These are phyloP conservation scores for Oenanthe sinensis DNA, from an alignment of 129 eudicot genomes.

Conservation along the genomic window DNA sequence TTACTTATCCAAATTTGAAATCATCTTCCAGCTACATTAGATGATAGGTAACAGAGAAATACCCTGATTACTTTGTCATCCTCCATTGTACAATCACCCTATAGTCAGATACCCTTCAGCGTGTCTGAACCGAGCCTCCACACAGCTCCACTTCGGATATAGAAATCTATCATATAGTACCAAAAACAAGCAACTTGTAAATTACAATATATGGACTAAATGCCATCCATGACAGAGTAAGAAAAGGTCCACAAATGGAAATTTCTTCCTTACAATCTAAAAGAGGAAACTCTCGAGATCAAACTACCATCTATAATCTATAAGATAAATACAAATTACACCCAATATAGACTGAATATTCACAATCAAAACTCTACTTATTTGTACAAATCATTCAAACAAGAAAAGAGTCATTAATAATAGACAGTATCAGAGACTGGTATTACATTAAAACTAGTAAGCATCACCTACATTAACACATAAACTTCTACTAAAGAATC, in stretches of 20 bases:
- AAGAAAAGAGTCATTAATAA: neutral
- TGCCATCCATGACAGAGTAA: neutral
- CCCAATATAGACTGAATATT: neutral
- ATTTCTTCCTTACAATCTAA: neutral
- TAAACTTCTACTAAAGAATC: neutral
- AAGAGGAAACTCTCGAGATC: neutral
- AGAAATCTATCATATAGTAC: neutral
- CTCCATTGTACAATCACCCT: constrained; percentile 4
- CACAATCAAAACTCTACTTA: neutral
- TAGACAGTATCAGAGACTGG: neutral
- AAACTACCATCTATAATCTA: neutral
- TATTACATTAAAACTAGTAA: neutral
- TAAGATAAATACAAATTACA: neutral
- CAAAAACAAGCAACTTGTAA: neutral
- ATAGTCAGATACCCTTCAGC: too few relatives aligned
- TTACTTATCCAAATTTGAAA: neutral
- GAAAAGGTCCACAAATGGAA: neutral
- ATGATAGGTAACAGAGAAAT: neutral
- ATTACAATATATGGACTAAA: neutral
- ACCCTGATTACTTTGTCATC: constrained; percentile 5
- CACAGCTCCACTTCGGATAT: neutral
- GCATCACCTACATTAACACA: neutral
- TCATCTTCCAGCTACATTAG: neutral
- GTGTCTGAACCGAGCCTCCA: neutral
- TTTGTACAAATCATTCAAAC: neutral